Evolutionary conservation across 805 yeast genomes (phyloP).

Genomic region (Deakozyma indianensis): DNA sequence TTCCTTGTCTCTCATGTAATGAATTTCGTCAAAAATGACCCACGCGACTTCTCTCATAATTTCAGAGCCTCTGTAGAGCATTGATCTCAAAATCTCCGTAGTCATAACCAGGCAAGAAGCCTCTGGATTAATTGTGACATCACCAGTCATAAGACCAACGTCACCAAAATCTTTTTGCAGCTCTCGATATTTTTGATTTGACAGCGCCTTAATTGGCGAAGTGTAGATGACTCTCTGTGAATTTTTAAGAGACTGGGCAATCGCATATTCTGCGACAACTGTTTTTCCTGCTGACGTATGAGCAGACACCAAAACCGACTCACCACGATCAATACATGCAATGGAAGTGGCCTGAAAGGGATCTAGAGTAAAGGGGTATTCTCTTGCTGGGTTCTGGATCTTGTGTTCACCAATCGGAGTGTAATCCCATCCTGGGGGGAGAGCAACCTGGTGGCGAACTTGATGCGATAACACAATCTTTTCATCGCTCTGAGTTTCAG

Average conservation of each 20-base stretch:
- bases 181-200: conserved; percentile 90
- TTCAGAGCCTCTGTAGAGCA: conserved; percentile 96
- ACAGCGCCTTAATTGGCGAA: conserved; percentile 87
- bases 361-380: conserved; percentile 85
- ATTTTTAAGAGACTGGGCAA: conserved; percentile 83
- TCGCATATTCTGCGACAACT: conserved; percentile 93
- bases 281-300: conserved; percentile 97
- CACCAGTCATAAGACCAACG: conserved; percentile 98
- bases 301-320: conserved; percentile 92
- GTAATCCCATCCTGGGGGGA: conserved; percentile 85
- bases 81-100: conserved; percentile 90
- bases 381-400: conserved; percentile 64
- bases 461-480: conserved; percentile 72
- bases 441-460: conserved; percentile 94
- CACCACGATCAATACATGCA: conserved; percentile 88
- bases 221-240: conserved; percentile 92
- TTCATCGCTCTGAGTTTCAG: conserved; percentile 19
- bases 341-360: conserved; percentile 97
- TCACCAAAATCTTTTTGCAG: conserved; percentile 86
- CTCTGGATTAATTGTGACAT: conserved; percentile 94
- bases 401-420: conserved; percentile 80
- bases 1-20: conserved; percentile 94
- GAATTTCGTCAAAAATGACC: conserved; percentile 97
- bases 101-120: conserved; percentile 99
- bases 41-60: conserved; percentile 98